phyloP scores from a whole-genome alignment of 768 basidiomycete genomes.

The Tremella yokohamensis region DNA sequence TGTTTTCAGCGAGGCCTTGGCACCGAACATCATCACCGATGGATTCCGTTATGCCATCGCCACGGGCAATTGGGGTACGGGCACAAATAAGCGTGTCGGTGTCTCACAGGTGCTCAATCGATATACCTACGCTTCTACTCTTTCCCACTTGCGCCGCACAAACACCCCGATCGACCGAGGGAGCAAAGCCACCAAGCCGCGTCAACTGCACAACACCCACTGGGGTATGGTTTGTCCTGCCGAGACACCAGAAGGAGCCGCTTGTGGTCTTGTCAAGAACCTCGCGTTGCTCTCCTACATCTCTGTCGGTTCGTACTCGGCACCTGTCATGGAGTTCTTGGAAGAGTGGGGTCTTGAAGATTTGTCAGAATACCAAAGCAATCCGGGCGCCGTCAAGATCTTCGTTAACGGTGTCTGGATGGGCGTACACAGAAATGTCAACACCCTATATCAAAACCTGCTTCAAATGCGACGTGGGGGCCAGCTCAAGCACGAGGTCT shows the following conservation, averaged over 20 bases:
- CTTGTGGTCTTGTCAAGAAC: conserved; percentile 98
- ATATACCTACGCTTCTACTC: conserved; percentile 96
- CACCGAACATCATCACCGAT: conserved; percentile 95
- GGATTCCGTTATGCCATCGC: conserved; percentile 96
- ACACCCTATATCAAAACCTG: conserved; percentile 85
- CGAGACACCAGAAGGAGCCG: conserved; percentile 98
- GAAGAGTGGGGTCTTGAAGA: conserved; percentile 98
- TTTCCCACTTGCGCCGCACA: conserved; percentile 95
- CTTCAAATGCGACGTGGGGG: conserved; percentile 88
- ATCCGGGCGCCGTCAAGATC: conserved; percentile 80
- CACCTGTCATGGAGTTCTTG: conserved; percentile 94
- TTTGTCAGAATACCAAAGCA: conserved; percentile 81
- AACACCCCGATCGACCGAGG: conserved; percentile 98
- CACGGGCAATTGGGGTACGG: conserved; percentile 99
- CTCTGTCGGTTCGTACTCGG: conserved; percentile 92
- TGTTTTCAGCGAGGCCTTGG: conserved; percentile 83
- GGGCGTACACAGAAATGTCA: conserved; percentile 94
- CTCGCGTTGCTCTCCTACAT: conserved; percentile 95
- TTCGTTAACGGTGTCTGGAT: conserved; percentile 99
- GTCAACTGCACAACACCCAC: conserved; percentile 97
- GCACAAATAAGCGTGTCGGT: conserved; percentile 96
- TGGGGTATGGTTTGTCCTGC: conserved; percentile 99
- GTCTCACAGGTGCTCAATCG: conserved; percentile 98
- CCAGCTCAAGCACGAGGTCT: conserved; percentile 92
- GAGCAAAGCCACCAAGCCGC: conserved; percentile 98